phyloP scores from a whole-genome alignment of 2,329 filamentous ascomycete genomes.

The Tolypocladium nubicola region DNA sequence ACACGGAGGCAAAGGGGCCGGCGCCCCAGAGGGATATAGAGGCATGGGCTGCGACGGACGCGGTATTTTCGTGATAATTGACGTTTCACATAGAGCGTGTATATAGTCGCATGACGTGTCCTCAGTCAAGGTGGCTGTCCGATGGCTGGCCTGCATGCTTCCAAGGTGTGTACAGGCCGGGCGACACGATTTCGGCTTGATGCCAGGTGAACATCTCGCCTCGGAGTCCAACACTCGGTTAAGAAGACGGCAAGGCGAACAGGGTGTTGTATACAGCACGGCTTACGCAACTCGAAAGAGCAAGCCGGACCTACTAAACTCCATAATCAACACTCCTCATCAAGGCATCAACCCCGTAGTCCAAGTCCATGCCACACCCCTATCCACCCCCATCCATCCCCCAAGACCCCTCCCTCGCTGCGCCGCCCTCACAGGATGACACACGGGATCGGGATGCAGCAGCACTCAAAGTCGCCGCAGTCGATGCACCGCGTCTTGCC shows the following conservation, averaged over 20 bases:
- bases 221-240: background rate
- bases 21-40: constrained; percentile 18
- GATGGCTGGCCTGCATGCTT: background rate
- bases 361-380: background rate
- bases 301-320: too few relatives aligned
- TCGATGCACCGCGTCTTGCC: constrained; percentile 37
- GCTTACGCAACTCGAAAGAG: background rate
- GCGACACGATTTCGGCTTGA: background rate
- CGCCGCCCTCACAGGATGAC: constrained; percentile 30
- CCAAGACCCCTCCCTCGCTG: background rate
- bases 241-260: background rate
- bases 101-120: background rate
- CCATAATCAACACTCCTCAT: background rate
- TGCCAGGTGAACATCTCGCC: background rate
- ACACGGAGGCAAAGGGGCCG: constrained; percentile 7
- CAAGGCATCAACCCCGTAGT: background rate
- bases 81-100: background rate
- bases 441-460: constrained; percentile 43
- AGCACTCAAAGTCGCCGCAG: constrained; percentile 41
- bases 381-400: background rate
- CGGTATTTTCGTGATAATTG: constrained; percentile 21
- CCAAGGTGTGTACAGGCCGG: background rate
- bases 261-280: background rate
- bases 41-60: constrained; percentile 32
- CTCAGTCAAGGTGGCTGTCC: background rate